Percentiles rank a stretch among this genome's conserved stretches.
These are phyloP conservation scores for Paraconiothyrium brasiliense DNA, from an alignment of 2,329 filamentous ascomycete genomes.

Conservation along the genomic window DNA sequence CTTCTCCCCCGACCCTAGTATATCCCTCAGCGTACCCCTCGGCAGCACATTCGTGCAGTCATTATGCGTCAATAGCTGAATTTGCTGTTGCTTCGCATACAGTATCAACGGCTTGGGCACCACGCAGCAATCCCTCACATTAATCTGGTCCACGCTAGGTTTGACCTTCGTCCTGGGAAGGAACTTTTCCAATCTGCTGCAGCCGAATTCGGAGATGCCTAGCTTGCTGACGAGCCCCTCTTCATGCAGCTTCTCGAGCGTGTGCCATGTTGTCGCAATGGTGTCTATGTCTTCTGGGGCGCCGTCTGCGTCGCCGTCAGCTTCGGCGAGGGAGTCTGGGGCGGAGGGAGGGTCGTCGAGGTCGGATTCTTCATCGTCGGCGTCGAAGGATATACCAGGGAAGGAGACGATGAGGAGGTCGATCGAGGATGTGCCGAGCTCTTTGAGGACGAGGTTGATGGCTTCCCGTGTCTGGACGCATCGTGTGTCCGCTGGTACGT, in stretches of 20 bases:
- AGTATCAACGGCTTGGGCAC: slow-evolving; percentile 87
- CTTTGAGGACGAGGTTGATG: slow-evolving; percentile 79
- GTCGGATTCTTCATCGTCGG: slow-evolving; percentile 82
- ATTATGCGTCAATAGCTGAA: slow-evolving; percentile 91
- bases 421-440: slow-evolving; percentile 77
- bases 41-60: slow-evolving; percentile 94
- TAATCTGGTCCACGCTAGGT: slow-evolving; percentile 93
- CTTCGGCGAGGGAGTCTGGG: slow-evolving; percentile 52
- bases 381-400: slow-evolving; percentile 91
- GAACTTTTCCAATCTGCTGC: slow-evolving; percentile 80
- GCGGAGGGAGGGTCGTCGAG: slow-evolving; percentile 59
- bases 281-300: slow-evolving; percentile 65
- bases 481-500: slow-evolving; percentile 70
- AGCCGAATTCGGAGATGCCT: slow-evolving; percentile 91
- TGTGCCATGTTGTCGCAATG: slow-evolving; percentile 73
- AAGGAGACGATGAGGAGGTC: slow-evolving; percentile 94
- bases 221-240: slow-evolving; percentile 77
- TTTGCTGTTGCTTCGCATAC: slow-evolving; percentile 82
- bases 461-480: slow-evolving; percentile 79
- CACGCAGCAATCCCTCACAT: slow-evolving; percentile 93
- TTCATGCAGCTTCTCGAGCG: slow-evolving; percentile 76
- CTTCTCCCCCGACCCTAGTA: slow-evolving; percentile 75
- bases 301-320: slow-evolving; percentile 35
- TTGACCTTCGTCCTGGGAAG: slow-evolving; percentile 74
- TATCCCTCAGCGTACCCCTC: slow-evolving; percentile 81